A percentile compares a stretch with the other conserved stretches of the same genome.
phyloP scores from a whole-genome alignment of 805 yeast genomes.

The Candida orba region DNA sequence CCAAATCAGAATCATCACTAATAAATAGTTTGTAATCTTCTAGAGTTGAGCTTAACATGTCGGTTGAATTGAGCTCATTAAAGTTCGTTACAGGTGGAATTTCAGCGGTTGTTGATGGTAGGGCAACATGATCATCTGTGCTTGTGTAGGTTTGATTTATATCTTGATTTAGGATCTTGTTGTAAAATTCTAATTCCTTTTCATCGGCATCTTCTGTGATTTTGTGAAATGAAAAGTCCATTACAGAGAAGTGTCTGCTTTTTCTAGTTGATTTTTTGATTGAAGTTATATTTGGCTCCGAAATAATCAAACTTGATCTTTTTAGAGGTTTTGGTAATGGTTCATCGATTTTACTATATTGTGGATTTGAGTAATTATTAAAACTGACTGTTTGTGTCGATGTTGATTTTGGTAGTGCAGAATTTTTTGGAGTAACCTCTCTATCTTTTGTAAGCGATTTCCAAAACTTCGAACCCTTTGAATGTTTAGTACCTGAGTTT shows the following conservation, averaged over 20 bases:
- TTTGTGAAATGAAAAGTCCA: conserved; percentile 7
- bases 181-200: conserved; percentile 19
- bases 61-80: neutral
- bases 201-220: conserved; percentile 14
- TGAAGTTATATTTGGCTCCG: conserved; percentile 1
- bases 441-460: conserved; percentile 2
- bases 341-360: neutral
- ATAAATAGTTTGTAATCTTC: conserved; percentile 20
- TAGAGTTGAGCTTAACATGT: conserved; percentile 9
- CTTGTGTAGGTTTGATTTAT: neutral
- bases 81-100: neutral
- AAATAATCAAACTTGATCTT: conserved; percentile 5
- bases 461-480: conserved; percentile 3
- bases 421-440: neutral
- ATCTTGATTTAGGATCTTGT: conserved; percentile 2
- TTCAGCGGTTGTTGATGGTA: neutral
- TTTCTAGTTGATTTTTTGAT: neutral
- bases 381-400: neutral
- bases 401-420: neutral
- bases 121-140: neutral
- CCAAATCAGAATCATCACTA: neutral
- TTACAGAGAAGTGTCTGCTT: conserved; percentile 12
- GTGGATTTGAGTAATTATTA: neutral
- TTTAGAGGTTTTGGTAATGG: neutral
- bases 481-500: neutral